Evolutionary conservation across 495 filamentous ascomycete species (phyloP), one percentile per base, ranked within the genome.

Genomic region (Podospora fimiseda): DNA sequence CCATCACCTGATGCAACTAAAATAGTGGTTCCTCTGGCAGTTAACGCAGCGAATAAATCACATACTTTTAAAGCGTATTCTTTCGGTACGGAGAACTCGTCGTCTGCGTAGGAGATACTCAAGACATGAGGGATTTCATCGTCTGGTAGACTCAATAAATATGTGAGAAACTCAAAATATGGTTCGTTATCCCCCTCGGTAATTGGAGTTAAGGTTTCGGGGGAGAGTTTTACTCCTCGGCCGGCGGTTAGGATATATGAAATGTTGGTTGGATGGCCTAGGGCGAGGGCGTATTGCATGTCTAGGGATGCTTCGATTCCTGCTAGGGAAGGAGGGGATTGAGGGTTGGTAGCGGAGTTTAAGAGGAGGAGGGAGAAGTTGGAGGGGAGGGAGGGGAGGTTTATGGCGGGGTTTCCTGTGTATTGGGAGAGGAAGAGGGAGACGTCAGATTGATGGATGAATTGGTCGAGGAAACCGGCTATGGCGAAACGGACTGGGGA

Each of bases 141-240:
- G 51, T 89, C 82, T 0, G 77, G 69, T 6, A 82, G 76, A 11
- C 66, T 59, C 0, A 88, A 67, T 4, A 95, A 67, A 58, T 84
- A 87, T 16, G 82, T 78, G 23, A 93, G 76, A 59, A 88, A 88
- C 27, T 92, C 86, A 2, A 95, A 75, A 61, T 90, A 95, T 0
- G 89, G 89, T 72, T 95, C 88, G 58, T 90, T 91, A 38, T 79
- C 66, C 57, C 83, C 65, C 5, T 48, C 45, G 1, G 63, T 49
- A n/a, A 70, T 47, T 3, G 75, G 65, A 9, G n/a, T n/a, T n/a
- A 74, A 59, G 20, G 77, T 79, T 3, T 77, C 63, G 19, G 81
- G 73, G 4, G 80, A 74, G 1, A 84, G 65, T 51, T 83, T 72
- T 3, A 73, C 74, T 14, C 80, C 83, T 3, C 77, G 75, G 2